phyloP scores from a whole-genome alignment of 2,329 filamentous ascomycete genomes.

The Botrytis aclada region DNA sequence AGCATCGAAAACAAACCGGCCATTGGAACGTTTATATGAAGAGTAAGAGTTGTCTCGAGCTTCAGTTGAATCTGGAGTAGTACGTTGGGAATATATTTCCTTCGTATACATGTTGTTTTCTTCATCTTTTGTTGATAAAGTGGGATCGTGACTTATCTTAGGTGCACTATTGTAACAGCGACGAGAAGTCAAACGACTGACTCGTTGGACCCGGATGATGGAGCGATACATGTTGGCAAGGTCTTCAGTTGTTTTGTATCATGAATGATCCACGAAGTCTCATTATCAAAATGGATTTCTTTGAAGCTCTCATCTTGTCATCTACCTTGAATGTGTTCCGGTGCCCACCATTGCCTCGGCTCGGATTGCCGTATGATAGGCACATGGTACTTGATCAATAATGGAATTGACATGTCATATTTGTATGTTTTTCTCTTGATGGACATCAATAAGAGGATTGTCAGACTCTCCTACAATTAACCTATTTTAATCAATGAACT shows the following conservation, averaged over 20 bases:
- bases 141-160: neutral
- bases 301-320: neutral
- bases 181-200: conserved; percentile 1
- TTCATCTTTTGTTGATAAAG: neutral
- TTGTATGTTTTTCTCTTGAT: neutral
- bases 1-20: neutral
- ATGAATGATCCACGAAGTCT: neutral
- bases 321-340: neutral
- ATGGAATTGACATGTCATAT: neutral
- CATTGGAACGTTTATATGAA: neutral
- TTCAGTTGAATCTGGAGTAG: neutral
- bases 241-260: neutral
- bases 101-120: neutral
- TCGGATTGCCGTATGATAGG: neutral
- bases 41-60: neutral
- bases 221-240: neutral
- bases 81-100: neutral
- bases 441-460: neutral
- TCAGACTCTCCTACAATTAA: neutral
- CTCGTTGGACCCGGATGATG: neutral
- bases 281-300: neutral
- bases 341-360: conserved; percentile 7
- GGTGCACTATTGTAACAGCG: neutral
- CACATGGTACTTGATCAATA: neutral
- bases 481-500: neutral